These are phyloP conservation scores for Begonia peltatifolia DNA, from an alignment of 306 rosid species.

Conservation along the genomic window DNA sequence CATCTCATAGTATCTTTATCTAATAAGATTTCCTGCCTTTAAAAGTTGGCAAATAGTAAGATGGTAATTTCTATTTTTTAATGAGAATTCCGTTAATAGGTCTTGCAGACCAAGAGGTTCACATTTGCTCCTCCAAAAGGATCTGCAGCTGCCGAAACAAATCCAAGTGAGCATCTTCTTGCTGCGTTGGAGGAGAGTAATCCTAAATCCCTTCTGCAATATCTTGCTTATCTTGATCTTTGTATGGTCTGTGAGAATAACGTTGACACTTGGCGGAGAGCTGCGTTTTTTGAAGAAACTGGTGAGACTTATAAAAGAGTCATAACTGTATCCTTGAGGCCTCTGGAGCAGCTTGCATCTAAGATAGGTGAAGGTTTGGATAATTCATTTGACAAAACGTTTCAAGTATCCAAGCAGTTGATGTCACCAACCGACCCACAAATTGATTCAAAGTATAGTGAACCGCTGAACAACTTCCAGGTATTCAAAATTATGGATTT, in stretches of 20 bases:
- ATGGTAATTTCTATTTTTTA: conserved; percentile 9
- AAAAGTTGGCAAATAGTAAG: conserved; percentile 6
- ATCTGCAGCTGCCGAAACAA: conserved; percentile 96
- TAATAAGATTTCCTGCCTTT: conserved; percentile 2
- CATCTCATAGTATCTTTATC: too few species aligned
- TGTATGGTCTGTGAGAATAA: conserved; percentile 88
- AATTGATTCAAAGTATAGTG: conserved; percentile 31
- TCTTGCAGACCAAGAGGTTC: conserved; percentile 71
- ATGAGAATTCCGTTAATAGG: conserved; percentile 32
- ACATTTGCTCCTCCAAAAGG: conserved; percentile 92
- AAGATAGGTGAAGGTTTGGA: conserved; percentile 52
- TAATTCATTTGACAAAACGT: conserved; percentile 32
- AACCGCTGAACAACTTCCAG: conserved; percentile 61
- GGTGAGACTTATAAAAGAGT: conserved; percentile 89
- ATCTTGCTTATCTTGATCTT: conserved; percentile 95
- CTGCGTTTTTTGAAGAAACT: conserved; percentile 92
- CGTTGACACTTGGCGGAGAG: conserved; percentile 87
- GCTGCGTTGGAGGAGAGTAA: conserved; percentile 79
- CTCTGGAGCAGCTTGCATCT: conserved; percentile 66
- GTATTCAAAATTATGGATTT: conserved; percentile 15
- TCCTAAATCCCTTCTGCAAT: conserved; percentile 66
- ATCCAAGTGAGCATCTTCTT: conserved; percentile 89
- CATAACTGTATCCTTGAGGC: conserved; percentile 61
- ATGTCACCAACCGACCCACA: conserved; percentile 46
- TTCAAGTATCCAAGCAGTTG: conserved; percentile 53